Percentiles rank a stretch among this genome's conserved stretches.
Conservation (phyloP, 768 basidiomycete species). For the Kwoniella heveanensis region DNA sequence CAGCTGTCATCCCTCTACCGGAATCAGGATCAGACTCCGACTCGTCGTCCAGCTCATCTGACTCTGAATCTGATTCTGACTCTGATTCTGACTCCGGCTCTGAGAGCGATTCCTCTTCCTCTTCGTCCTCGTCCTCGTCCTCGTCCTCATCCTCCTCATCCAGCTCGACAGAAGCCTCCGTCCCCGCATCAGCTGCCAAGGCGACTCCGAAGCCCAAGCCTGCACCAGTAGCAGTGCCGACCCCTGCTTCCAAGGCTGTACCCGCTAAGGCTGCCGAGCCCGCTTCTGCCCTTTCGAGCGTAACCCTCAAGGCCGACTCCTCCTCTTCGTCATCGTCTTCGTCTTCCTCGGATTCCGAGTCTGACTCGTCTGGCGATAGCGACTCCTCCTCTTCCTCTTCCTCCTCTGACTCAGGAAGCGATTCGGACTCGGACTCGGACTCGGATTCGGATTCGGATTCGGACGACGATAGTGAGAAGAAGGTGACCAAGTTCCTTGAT, state of each 20-base stretch:
- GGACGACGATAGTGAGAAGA: conserved; percentile 5
- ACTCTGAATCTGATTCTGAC: conserved; percentile 22
- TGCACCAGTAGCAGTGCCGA: background rate
- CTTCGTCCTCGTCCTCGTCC: conserved; percentile 22
- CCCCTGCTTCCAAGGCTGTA: background rate
- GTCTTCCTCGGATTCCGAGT: conserved; percentile 5
- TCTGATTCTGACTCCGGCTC: conserved; percentile 35
- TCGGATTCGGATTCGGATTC: conserved; percentile 15
- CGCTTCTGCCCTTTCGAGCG: conserved; percentile 19
- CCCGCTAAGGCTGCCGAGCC: background rate
- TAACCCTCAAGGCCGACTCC: conserved; percentile 20
- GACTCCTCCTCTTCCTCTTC: conserved; percentile 24
- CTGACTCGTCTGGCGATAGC: background rate
- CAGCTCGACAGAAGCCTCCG: background rate
- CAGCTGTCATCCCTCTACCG: conserved; percentile 22
- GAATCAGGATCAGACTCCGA: conserved; percentile 31
- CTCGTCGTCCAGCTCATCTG: conserved; percentile 30
- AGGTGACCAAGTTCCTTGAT: conserved; percentile 3
- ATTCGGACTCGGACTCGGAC: conserved; percentile 12
- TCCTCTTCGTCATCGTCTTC: conserved; percentile 32
- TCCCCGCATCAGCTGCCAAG: background rate
- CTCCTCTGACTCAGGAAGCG: conserved; percentile 20
- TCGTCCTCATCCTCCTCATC: conserved; percentile 6
- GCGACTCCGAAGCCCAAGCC: background rate
- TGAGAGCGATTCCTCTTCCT: conserved; percentile 23